Conservation (phyloP, 768 basidiomycete species). For the Suillus decipiens region DNA sequence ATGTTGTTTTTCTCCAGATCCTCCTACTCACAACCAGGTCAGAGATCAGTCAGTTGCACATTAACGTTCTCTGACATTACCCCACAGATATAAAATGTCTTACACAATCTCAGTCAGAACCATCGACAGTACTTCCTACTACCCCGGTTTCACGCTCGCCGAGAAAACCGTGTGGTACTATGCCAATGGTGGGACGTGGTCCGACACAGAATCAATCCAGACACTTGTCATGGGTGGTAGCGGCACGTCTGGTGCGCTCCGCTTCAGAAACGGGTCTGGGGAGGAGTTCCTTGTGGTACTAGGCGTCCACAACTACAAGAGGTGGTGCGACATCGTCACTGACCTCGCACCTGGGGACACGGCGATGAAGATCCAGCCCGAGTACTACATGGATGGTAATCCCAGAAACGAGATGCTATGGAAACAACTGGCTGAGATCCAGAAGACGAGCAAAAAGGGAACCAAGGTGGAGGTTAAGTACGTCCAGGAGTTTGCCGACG, state of each 20-base stretch:
- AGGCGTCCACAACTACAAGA: slow-evolving; percentile 42
- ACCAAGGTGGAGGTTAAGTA: not conserved
- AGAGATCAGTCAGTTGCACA: not conserved
- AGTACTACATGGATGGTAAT: not conserved
- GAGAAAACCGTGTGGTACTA: slow-evolving; percentile 1
- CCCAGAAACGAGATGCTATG: not conserved
- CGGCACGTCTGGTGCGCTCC: slow-evolving; percentile 42
- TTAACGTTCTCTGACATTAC: not conserved
- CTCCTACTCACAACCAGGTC: not conserved
- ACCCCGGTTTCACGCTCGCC: not conserved
- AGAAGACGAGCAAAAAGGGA: not conserved
- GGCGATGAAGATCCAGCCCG: slow-evolving; percentile 25
- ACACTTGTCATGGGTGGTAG: slow-evolving; percentile 40
- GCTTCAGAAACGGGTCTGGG: slow-evolving; percentile 30
- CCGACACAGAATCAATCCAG: slow-evolving; percentile 17
- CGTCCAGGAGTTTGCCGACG: not conserved
- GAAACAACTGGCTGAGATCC: not conserved
- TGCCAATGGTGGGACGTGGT: slow-evolving; percentile 31
- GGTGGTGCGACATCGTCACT: slow-evolving; percentile 43
- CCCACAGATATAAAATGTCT: not conserved
- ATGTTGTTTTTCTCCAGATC: not conserved
- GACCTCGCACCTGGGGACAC: slow-evolving; percentile 30
- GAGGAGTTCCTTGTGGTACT: slow-evolving; percentile 37
- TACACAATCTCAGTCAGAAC: not conserved
- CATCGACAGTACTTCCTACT: not conserved